A percentile compares a stretch with the other conserved stretches of the same genome.
These are phyloP conservation scores for Ustilago nuda DNA, from an alignment of 1,284 basidiomycete genomes.

Conservation along the genomic window DNA sequence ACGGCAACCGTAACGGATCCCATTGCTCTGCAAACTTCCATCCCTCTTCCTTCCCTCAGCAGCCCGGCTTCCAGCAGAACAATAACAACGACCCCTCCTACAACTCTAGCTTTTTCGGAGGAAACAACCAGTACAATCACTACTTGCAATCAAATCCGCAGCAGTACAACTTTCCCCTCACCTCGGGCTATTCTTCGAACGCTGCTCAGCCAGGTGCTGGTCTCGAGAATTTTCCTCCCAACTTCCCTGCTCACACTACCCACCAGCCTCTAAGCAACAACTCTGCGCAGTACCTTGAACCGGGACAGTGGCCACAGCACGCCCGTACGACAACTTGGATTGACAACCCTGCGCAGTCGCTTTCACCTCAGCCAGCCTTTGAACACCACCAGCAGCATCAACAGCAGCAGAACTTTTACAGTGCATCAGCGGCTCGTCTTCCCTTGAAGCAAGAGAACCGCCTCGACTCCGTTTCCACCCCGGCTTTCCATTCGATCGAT, in stretches of 20 bases:
- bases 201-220: not conserved
- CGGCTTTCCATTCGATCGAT: slow-evolving; percentile 12
- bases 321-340: not conserved
- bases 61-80: not conserved
- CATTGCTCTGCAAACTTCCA: slow-evolving; percentile 1
- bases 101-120: not conserved
- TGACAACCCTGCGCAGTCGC: slow-evolving; percentile 9
- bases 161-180: slow-evolving; percentile 13
- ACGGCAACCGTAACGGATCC: slow-evolving; percentile 2
- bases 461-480: slow-evolving; percentile 21
- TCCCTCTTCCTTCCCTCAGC: slow-evolving; percentile 2
- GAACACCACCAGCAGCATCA: not conserved
- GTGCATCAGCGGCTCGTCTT: not conserved
- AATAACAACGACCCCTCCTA: not conserved
- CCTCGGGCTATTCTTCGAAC: not conserved
- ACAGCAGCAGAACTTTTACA: slow-evolving; percentile 9
- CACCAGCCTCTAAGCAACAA: not conserved
- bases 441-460: slow-evolving; percentile 10
- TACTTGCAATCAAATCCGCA: not conserved
- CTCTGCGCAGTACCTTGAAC: slow-evolving; percentile 15
- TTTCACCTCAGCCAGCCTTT: slow-evolving; percentile 17
- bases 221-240: slow-evolving; percentile 6
- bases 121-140: slow-evolving; percentile 4
- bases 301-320: slow-evolving; percentile 15
- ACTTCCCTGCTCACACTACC: not conserved